phyloP scores from a whole-genome alignment of 2,329 filamentous ascomycete species.

The Byssothecium circinans region DNA sequence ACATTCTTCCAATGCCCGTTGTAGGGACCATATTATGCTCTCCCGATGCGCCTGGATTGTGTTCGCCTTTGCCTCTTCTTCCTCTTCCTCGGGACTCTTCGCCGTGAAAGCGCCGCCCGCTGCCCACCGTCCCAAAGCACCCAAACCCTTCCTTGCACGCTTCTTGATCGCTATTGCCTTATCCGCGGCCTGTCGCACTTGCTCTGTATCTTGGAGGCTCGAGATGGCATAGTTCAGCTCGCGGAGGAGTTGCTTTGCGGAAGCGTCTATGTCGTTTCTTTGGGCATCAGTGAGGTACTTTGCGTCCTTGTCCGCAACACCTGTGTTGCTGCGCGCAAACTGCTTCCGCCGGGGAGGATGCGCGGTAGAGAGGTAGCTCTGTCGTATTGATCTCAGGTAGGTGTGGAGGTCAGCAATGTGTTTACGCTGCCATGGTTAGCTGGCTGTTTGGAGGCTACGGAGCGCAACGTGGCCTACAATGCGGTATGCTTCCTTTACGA shows the following conservation, averaged over 20 bases:
- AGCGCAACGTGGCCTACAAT: conserved; percentile 64
- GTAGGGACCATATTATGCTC: conserved; percentile 79
- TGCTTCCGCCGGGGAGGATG: conserved; percentile 60
- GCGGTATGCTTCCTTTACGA: conserved; percentile 89
- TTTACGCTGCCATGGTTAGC: conserved; percentile 63
- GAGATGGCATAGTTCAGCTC: conserved; percentile 82
- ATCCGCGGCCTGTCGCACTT: conserved; percentile 76
- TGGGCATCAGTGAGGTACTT: conserved; percentile 75
- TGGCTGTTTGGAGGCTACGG: conserved; percentile 17
- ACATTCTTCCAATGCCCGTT: conserved; percentile 73
- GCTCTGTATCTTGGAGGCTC: conserved; percentile 78
- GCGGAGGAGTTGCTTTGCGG: conserved; percentile 81
- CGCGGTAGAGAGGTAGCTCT: conserved; percentile 85
- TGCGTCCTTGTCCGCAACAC: conserved; percentile 47
- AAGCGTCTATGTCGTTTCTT: conserved; percentile 82
- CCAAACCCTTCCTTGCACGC: conserved; percentile 62
- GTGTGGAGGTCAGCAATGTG: conserved; percentile 79
- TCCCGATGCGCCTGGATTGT: conserved; percentile 73
- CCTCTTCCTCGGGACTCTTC: conserved; percentile 67
- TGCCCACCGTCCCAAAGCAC: conserved; percentile 70
- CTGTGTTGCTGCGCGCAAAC: conserved; percentile 43
- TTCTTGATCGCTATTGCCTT: conserved; percentile 71
- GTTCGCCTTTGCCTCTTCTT: conserved; percentile 70
- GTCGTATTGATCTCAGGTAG: conserved; percentile 81
- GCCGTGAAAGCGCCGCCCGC: conserved; percentile 54